Base-by-base conservation (phyloP, 257 asterid species). In the Craterostigma plantagineum region DNA sequence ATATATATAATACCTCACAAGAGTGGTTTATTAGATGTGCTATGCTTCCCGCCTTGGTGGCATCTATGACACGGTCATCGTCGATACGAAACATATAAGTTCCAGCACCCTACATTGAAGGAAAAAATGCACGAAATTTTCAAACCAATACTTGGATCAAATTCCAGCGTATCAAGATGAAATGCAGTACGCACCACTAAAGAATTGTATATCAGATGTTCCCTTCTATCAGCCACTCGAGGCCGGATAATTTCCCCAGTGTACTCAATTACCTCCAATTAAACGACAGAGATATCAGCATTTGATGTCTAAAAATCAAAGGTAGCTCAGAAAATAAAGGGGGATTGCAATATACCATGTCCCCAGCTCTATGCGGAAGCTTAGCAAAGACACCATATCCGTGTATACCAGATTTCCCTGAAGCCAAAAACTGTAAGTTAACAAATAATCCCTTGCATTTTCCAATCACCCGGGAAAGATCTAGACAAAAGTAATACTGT, bases 91-190 rank as follows among this genome's bases (percentile, higher is more conserved):
- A 90, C 99, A 90, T 83, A 64, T 90, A 90, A 23, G 99, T 90
- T 58, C 99, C 99, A 65, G 99, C 99, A 53, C 99, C 99, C 99
- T 90, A 82, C 57, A 50, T 2, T n/a, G n/a, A n/a, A n/a, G n/a
- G n/a, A n/a, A n/a, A n/a, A n/a, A n/a, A n/a, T n/a, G n/a, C n/a
- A n/a, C n/a, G n/a, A n/a, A n/a, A n/a, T n/a, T n/a, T n/a, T n/a
- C n/a, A n/a, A n/a, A n/a, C n/a, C n/a, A n/a, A n/a, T n/a, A n/a
- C n/a, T n/a, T n/a, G n/a, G n/a, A n/a, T n/a, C n/a, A n/a, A n/a
- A n/a, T n/a, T n/a, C n/a, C n/a, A n/a, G n/a, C n/a, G n/a, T n/a
- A n/a, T n/a, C n/a, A 23, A 23, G 6, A 2, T 23, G 55, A 46
- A 46, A 57, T 50, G 35, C 55, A 43, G 59, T 34, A 50, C 90